Evolutionary conservation across 176 grass and related monocot species (phyloP), one percentile per base, ranked within the genome.

Genomic region (bread wheat (Triticum aestivum)): DNA sequence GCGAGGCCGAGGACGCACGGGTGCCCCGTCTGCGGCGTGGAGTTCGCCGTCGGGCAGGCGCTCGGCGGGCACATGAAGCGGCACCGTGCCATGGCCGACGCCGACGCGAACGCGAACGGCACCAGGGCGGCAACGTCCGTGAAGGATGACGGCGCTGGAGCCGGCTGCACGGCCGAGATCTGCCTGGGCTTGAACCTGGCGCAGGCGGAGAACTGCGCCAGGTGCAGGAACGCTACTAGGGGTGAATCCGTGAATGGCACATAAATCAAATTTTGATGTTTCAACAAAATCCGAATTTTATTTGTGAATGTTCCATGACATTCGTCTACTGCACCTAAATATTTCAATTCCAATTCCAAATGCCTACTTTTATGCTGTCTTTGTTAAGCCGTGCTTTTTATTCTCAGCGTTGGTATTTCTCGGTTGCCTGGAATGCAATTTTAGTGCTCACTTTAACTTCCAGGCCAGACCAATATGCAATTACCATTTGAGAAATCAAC

Each of bases 41-140:
- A 89, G 88, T 95, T 95, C 62, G 23, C 73, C 4, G 84, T 84
- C 34, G 90, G 93, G 58, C 93, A 92, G 79, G 90, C 90, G 45
- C 87, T 95, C 49, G 90, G 90, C 18, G 86, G 91, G 8, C 93
- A 95, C 87, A 92, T 91, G 93, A 69, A 86, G 62, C 58, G 91
- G 42, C 93, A 95, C 85, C 86, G 85, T 64, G 44, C 56, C 5
- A 69, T 23, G 14, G 26, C 49, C 39, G 58, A 2, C 3, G 23
- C 37, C 17, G 75, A 13, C 24, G n/a, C n/a, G 9, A 1, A 11
- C n/a, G 32, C 45, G n/a, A 26, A 17, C 5, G 15, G 6, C 15
- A 9, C 81, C 8, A 13, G 9, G 3, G 61, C 69, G 10, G 61
- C 45, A 62, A 45, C 78, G 58, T 2, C 35, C 35, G 79, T 1